Evolutionary conservation across 2,329 filamentous ascomycete species (phyloP), one percentile per base, ranked within the genome.

Genomic region (Aureobasidium sp.): DNA sequence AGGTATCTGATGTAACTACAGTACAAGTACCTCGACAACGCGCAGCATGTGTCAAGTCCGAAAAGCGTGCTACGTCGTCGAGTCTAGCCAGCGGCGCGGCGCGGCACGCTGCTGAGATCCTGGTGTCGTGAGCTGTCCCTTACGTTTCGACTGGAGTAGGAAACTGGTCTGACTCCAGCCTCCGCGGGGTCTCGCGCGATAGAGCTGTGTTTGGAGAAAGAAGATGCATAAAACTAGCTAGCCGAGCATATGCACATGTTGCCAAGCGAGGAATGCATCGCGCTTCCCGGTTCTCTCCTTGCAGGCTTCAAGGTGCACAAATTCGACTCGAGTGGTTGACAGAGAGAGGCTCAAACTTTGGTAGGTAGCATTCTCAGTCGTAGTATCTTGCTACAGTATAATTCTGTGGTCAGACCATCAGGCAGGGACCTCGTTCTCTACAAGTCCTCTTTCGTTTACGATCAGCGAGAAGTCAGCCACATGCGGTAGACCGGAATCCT

Each of bases 401-500:
- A 29, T 25, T 36, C 41, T 53, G n/a, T 22, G 11, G 37, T 31
- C 29, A 25, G 37, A 29, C 17, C 17, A 53, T 27, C 49, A 27
- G 36, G 22, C 49, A 53, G 49, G 22, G 49, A n/a, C 15, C 22
- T 3, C 8, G 7, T n/a, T 7, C 22, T 29, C 12, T 42, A 55
- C 51, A 41, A 41, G 6, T 41, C 51, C 14, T 42, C 25, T 55
- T 55, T 42, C 25, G 53, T 36, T 39, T 31, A 34, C 20, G 55
- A 58, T 58, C 55, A 47, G 42, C 55, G 15, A 36, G 3, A 29
- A 22, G 36, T 15, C 15, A 36, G 57, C 45, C 57, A 51, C 57
- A 51, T 41, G 45, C 45, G 57, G 57, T 41, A 39, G 56, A 8
- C 22, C 56, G 42, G 20, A 41, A 59, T 59, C 56, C 56, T 59